Evolutionary conservation across 2,329 filamentous ascomycete species (phyloP), one percentile per base, ranked within the genome.

Genomic region (Monilinia polystroma): DNA sequence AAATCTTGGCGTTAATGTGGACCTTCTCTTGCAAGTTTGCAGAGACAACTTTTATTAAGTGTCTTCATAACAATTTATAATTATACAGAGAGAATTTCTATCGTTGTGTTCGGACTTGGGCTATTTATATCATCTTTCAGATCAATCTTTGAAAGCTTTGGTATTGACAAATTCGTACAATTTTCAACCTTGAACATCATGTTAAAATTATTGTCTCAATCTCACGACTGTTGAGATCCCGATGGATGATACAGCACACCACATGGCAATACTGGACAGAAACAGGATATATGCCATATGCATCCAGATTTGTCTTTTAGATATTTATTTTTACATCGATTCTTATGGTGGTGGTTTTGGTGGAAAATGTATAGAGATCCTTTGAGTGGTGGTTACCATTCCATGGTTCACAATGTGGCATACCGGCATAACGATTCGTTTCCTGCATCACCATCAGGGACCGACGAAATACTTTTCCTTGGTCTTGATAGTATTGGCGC

Each of bases 1-100:
- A 60, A 49, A 60, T 60, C 58, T 60, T 60, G 58, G 58, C 58
- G 11, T 35, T 29, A 7, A 7, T 49, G 43, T 23, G 43, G 56
- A 32, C 11, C 16, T n/a, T 26, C 49, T 23, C 23, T 29, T 52
- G 4, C 10, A 45, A 16, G 14, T 51, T 51, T 18, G 45, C n/a
- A 49, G 45, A 20, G 45, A 49, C 18, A 49, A 49, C 18, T 49
- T n/a, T 10, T 35, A n/a, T 47, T 26, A 12, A 12, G 4, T 11
- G 10, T 52, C 23, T 23, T 52, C 11, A 26, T 52, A 29, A 7
- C 3, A 43, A 7, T 7, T 35, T 35, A 35, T 35, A 8, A 35
- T 35, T 35, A 35, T 35, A 35, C 5, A 7, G 32, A 35, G 32
- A 35, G 32, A 35, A 35, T 35, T 3, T 35, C 32, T 5, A 35